These are phyloP conservation scores for Aspergillus intermedius DNA, from an alignment of 2,329 filamentous ascomycete species.

Conservation along the genomic window DNA sequence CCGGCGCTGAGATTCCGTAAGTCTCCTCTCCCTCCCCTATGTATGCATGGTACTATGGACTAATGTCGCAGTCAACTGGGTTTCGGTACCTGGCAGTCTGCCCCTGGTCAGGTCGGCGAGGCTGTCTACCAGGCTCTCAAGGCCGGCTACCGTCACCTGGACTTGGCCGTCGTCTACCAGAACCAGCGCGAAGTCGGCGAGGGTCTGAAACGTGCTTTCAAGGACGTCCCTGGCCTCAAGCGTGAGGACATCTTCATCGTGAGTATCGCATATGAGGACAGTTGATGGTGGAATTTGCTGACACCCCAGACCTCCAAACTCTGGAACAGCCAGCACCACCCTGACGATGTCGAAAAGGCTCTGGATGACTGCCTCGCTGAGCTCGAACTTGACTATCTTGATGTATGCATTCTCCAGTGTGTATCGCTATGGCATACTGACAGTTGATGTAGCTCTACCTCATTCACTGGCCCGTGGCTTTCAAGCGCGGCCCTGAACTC, in stretches of 20 bases:
- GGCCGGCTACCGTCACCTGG: constrained; percentile 35
- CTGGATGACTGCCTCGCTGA: constrained; percentile 47
- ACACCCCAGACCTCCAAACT: constrained; percentile 50
- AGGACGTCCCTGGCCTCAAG: constrained; percentile 35
- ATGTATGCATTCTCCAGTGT: constrained; percentile 18
- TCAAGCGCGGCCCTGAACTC: constrained; percentile 34
- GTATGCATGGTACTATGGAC: neutral
- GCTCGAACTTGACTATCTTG: constrained; percentile 49
- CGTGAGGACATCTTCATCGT: constrained; percentile 38
- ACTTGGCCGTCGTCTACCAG: constrained; percentile 36
- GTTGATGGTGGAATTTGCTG: neutral
- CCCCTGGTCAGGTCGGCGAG: constrained; percentile 34
- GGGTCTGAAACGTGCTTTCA: constrained; percentile 29
- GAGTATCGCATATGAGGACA: constrained; percentile 5
- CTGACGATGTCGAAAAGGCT: constrained; percentile 46
- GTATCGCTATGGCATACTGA: constrained; percentile 5
- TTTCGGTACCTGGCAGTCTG: constrained; percentile 37
- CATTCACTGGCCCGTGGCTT: constrained; percentile 43
- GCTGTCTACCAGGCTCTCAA: constrained; percentile 36
- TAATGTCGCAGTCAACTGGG: constrained; percentile 26
- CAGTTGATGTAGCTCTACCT: constrained; percentile 26
- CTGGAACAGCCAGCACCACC: constrained; percentile 50
- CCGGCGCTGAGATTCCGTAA: constrained; percentile 34
- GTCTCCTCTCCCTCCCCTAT: constrained; percentile 7
- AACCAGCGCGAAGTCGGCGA: constrained; percentile 33